These are phyloP conservation scores for Megacollybia platyphylla DNA, from an alignment of 1,284 basidiomycete species.

Conservation along the genomic window DNA sequence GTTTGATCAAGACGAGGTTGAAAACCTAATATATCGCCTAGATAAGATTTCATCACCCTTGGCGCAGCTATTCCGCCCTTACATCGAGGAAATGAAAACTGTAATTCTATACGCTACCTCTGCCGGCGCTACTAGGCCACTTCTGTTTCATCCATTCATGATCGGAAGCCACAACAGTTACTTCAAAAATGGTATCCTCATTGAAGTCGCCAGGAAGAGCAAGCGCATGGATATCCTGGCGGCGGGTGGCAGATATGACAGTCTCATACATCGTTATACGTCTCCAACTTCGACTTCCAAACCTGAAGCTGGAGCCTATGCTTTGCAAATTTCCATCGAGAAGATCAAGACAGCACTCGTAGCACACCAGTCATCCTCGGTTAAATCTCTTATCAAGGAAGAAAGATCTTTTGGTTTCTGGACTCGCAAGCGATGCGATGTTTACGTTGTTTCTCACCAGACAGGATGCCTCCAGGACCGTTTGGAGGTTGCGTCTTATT, in stretches of 20 bases:
- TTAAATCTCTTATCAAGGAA: slow-evolving; percentile 63
- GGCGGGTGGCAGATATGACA: slow-evolving; percentile 76
- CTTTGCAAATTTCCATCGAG: slow-evolving; percentile 69
- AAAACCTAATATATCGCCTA: slow-evolving; percentile 38
- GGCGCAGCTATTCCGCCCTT: slow-evolving; percentile 28
- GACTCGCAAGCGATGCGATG: slow-evolving; percentile 78
- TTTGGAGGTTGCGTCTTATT: slow-evolving; percentile 62
- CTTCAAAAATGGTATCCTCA: slow-evolving; percentile 64
- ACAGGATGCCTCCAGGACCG: slow-evolving; percentile 65
- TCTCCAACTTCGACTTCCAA: slow-evolving; percentile 32
- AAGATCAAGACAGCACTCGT: slow-evolving; percentile 67
- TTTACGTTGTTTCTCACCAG: slow-evolving; percentile 73
- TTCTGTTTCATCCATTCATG: slow-evolving; percentile 67
- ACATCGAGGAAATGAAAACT: slow-evolving; percentile 49
- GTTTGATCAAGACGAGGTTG: slow-evolving; percentile 37
- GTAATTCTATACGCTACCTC: slow-evolving; percentile 50
- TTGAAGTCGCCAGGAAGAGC: slow-evolving; percentile 60
- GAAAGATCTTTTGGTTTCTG: slow-evolving; percentile 77
- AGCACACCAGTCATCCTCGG: slow-evolving; percentile 57
- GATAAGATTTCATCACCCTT: slow-evolving; percentile 51
- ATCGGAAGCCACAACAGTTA: slow-evolving; percentile 44
- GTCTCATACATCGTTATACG: slow-evolving; percentile 51
- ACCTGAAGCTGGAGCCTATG: slow-evolving; percentile 48
- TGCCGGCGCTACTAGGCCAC: slow-evolving; percentile 48
- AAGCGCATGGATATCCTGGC: slow-evolving; percentile 68